These are phyloP conservation scores for Starmerella khaoyaiensis DNA, from an alignment of 805 yeast genomes.

Conservation along the genomic window DNA sequence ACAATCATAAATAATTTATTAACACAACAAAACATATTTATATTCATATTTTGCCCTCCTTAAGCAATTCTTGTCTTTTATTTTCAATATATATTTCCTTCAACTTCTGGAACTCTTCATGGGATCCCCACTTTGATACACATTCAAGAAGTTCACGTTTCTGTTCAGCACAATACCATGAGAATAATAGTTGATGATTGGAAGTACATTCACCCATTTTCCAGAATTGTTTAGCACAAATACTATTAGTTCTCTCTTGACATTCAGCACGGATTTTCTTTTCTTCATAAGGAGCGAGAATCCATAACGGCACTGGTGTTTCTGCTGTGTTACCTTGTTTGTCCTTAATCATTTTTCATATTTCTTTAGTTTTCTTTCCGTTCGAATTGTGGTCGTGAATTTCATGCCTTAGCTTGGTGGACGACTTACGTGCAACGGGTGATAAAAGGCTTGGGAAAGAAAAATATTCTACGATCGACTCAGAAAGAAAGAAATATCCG, in stretches of 20 bases:
- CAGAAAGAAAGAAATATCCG: too few species aligned
- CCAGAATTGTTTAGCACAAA: conserved; percentile 25
- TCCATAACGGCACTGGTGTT: conserved; percentile 28
- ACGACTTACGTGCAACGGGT: too few species aligned
- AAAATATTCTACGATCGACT: too few species aligned
- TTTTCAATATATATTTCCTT: conserved; percentile 25
- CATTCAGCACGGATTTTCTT: conserved; percentile 26
- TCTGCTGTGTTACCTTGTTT: conserved; percentile 14
- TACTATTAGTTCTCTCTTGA: conserved; percentile 26
- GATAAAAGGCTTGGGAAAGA: too few species aligned
- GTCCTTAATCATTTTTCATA: conserved; percentile 6
- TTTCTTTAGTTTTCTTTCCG: too few species aligned
- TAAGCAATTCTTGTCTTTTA: conserved; percentile 20
- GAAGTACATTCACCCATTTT: conserved; percentile 27
- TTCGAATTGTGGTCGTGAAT: too few species aligned
- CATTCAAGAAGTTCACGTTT: conserved; percentile 27
- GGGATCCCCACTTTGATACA: conserved; percentile 28
- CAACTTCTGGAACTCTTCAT: conserved; percentile 23
- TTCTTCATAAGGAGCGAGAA: conserved; percentile 30
- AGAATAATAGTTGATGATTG: conserved; percentile 27
- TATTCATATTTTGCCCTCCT: conserved; percentile 13
- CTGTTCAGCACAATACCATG: conserved; percentile 29
- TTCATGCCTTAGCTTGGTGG: too few species aligned
- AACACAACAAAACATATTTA: too few species aligned
- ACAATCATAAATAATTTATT: too few species aligned